Evolutionary conservation across 176 grass and related monocot species (phyloP).

Genomic region (Zea luxurians): DNA sequence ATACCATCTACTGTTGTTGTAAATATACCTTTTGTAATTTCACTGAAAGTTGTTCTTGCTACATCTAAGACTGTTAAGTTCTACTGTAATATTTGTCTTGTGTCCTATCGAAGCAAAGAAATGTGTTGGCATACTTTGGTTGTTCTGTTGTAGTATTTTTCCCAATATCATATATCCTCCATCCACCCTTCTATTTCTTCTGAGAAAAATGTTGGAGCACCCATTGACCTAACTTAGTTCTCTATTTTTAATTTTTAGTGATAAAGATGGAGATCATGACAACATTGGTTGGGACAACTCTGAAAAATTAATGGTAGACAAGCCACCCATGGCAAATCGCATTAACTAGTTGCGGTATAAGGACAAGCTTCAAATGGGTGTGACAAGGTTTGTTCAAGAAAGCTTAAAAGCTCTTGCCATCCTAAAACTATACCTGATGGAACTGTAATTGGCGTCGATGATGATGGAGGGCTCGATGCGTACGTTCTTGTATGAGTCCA

Average conservation of each 20-base stretch:
- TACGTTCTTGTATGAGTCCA: conserved; percentile 82
- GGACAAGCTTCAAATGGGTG: conserved; percentile 73
- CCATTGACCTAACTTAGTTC: neutral
- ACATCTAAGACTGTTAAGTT: no score
- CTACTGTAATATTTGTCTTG: no score
- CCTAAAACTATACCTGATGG: conserved; percentile 85
- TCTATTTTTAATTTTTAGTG: conserved; percentile 43
- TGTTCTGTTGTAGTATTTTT: neutral
- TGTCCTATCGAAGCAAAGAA: no score
- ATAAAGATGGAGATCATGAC: conserved; percentile 46
- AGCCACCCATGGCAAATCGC: conserved; percentile 28
- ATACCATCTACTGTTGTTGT: no score
- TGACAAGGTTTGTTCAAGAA: conserved; percentile 70
- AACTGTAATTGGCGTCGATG: conserved; percentile 76
- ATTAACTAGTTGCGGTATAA: conserved; percentile 74
- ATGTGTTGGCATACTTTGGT: no score
- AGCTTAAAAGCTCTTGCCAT: conserved; percentile 69
- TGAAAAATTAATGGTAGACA: conserved; percentile 46
- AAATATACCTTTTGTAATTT: no score
- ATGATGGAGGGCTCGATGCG: conserved; percentile 47
- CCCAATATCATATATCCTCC: neutral
- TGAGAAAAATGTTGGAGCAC: neutral
- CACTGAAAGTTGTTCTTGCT: no score
- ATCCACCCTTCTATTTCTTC: neutral
- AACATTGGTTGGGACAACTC: conserved; percentile 39